Evolutionary conservation across 2,329 filamentous ascomycete species (phyloP), one percentile per base, ranked within the genome.

Genomic region (Periconia sp.): DNA sequence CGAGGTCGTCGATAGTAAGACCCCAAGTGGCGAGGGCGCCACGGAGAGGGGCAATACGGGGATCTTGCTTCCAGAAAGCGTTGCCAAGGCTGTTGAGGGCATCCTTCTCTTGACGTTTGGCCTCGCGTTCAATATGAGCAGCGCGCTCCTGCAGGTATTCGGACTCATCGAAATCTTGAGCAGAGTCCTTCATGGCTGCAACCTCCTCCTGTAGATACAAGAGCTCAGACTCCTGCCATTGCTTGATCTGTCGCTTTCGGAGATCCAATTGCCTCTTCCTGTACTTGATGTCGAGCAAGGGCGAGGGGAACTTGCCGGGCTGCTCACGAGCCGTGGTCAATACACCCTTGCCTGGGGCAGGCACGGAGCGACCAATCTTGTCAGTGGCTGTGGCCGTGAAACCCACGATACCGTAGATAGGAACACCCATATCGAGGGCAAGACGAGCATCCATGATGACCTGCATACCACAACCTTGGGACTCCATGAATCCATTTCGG

Each of bases 401-500:
- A 55, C 90, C 95, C 67, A 99, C 79, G 59, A 99, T 85, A 82
- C 93, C 93, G 70, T 99, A 92, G 70, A 99, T 97, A 13, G 94
- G 94, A 23, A 99, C 91, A 76, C 94, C 94, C 94, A 99, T 99
- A 60, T 99, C 94, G 50, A 99, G 81, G 42, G 94, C 94, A 61
- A 99, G 87, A 79, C 90, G 90, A 52, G 93, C 94, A 59, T 91
- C 96, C 94, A 99, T 99, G 77, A 99, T 93, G 69, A 99, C 84
- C 78, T 99, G 94, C 76, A 99, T 88, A 88, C 95, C 94, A 68
- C 92, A 96, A 71, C 94, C 94, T 78, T 99, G 94, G 2, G 95
- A 96, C 78, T 99, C 94, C 94, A 99, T 97, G 82, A 99, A 99
- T 48, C 94, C 94, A 68, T 92, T 94, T 77, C 94, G 85, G 58